Base-by-base conservation (phyloP, 495 filamentous ascomycete species). In the Hapsidospora chrysogenum region DNA sequence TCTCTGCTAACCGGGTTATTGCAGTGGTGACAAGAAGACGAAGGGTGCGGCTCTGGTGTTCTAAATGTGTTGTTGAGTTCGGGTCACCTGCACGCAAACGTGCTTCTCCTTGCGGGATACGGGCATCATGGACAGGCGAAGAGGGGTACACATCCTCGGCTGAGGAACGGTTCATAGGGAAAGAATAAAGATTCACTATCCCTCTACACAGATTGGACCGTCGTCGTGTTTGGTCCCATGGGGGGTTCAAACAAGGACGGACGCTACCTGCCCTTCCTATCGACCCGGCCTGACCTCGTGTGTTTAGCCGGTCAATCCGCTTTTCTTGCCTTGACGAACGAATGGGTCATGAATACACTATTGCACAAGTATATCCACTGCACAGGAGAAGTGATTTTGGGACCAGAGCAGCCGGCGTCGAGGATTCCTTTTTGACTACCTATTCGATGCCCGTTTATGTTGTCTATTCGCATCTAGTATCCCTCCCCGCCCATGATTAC, bases 21-120 rank as follows among this genome's bases (percentile, higher is more conserved):
- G 62, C 48, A 94, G 89, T 76, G 92, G 92, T 70, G 92, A 99
- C 78, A 99, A 99, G 85, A 99, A 99, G 85, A 99, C 92, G 57
- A 99, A 99, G 81, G 92, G 92, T 78, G 89, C 89, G 53, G 92
- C 92, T 50, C 74, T 99, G 53, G 92, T 99, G 50, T 99, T 96
- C 71, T 99, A 89, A 70, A 25, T 33, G 26, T 15, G 10, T 33
- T 33, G 37, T 33, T 29, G n/a, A n/a, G n/a, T 36, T 27, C 22
- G 19, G 26, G 36, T 19, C n/a, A n/a, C n/a, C 23, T 26, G 23
- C 23, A 11, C 23, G 6, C 13, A 26, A 25, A 33, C 19, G 29
- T 31, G 36, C 27, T 23, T 38, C 27, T 38, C 28, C 36, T 31
- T 23, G 26, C 36, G 36, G 36, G 16, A 31, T 31, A 22, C 20